Evolutionary conservation across 345 rosid species (phyloP).

Genomic region (Lumnitzera littorea): DNA sequence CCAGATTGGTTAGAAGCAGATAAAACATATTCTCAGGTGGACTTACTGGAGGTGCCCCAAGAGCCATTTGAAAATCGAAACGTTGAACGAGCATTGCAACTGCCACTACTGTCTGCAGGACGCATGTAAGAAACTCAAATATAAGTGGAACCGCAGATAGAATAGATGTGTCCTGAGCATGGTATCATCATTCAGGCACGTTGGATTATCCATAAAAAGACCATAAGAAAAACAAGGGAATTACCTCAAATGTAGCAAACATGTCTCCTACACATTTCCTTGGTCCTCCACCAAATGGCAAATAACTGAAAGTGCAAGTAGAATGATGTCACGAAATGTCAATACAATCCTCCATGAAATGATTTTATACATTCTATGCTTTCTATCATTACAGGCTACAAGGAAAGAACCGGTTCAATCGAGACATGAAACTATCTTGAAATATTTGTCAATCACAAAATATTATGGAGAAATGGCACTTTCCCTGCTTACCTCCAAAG

Average conservation of each 20-base stretch:
- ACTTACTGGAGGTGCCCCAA: slow-evolving; percentile 83
- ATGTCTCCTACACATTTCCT: slow-evolving; percentile 93
- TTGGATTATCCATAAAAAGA: not conserved
- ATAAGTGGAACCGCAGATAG: not conserved
- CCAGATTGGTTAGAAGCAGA: not conserved
- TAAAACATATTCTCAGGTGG: not conserved
- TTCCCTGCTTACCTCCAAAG: too few relatives aligned
- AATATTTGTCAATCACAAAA: too few relatives aligned
- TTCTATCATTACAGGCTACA: too few relatives aligned
- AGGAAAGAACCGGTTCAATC: too few relatives aligned
- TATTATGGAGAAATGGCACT: too few relatives aligned
- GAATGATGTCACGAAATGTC: slow-evolving; percentile 1
- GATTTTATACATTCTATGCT: too few relatives aligned
- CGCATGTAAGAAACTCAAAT: not conserved
- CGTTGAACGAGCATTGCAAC: slow-evolving; percentile 83
- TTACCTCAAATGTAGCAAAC: slow-evolving; percentile 93
- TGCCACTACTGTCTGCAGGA: slow-evolving; percentile 65
- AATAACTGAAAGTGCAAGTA: slow-evolving; percentile 47
- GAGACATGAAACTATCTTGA: too few relatives aligned
- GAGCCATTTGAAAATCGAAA: slow-evolving; percentile 69
- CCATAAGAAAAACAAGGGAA: not conserved
- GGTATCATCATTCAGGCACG: not conserved
- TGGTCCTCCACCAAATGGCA: slow-evolving; percentile 98
- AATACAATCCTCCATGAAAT: not conserved
- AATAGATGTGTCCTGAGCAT: not conserved